Evolutionary conservation across 805 yeast species (phyloP).

Genomic region (Candida maltosa): DNA sequence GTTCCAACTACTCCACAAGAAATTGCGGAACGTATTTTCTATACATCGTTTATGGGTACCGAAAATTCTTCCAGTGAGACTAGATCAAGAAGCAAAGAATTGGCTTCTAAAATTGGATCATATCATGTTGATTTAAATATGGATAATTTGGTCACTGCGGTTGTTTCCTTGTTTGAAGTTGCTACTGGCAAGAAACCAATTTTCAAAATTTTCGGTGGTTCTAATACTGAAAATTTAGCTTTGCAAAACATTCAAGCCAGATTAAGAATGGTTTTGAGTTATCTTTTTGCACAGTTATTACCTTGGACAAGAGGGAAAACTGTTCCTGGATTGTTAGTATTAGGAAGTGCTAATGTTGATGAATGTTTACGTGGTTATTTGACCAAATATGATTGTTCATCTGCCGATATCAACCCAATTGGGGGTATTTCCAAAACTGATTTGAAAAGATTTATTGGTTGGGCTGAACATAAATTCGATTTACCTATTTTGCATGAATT

Average conservation of each 20-base stretch:
- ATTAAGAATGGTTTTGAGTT: constrained; percentile 89
- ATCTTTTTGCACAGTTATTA: constrained; percentile 86
- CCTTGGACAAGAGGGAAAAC: constrained; percentile 86
- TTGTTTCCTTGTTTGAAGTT: constrained; percentile 72
- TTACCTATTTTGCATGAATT: constrained; percentile 78
- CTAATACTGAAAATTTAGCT: constrained; percentile 87
- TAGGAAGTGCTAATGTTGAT: constrained; percentile 97
- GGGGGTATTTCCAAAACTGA: constrained; percentile 98
- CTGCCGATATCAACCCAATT: constrained; percentile 96
- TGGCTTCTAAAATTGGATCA: constrained; percentile 76
- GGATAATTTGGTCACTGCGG: constrained; percentile 77
- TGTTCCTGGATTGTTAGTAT: constrained; percentile 79
- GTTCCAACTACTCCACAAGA: constrained; percentile 73
- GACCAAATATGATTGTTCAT: constrained; percentile 95
- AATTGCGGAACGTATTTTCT: constrained; percentile 72
- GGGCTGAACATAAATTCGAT: constrained; percentile 67
- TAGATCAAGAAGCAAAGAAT: constrained; percentile 71
- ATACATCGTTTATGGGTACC: constrained; percentile 95
- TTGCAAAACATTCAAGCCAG: constrained; percentile 96
- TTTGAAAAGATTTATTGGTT: constrained; percentile 77
- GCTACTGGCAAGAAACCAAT: constrained; percentile 90
- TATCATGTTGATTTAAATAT: constrained; percentile 90
- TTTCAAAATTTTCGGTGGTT: constrained; percentile 91
- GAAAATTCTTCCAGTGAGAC: constrained; percentile 88
- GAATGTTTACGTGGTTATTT: constrained; percentile 93